Base-by-base conservation (phyloP, 2,329 filamentous ascomycete species). In the Nigrospora osmanthi region DNA sequence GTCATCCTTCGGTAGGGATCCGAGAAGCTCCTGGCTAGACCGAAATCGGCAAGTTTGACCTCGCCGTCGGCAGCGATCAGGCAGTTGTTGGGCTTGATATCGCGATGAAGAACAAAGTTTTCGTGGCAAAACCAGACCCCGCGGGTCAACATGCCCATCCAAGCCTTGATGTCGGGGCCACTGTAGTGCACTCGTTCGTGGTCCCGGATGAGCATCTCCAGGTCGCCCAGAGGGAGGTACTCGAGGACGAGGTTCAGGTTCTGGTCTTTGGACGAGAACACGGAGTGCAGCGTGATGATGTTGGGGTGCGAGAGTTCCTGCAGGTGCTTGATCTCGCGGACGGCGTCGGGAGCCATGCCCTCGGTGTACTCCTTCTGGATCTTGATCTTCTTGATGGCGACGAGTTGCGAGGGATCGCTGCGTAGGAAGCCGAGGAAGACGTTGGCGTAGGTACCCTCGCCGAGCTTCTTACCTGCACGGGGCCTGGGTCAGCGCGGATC, bases 71-170 rank as follows among this genome's bases (percentile, higher is more conserved):
- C 86, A 17, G 89, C 89, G 56, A 98, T 95, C 48, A 98, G 76
- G 66, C 97, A 71, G 70, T 98, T 98, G 78, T 97, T 97, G 40
- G 91, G 91, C 69, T 98, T 98, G 73, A 98, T 97, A 72, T 98
- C 93, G 56, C 93, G 87, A 68, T 98, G 93, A 30, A 98, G 76
- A 15, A 98, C 80, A 57, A 85, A 91, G 64, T 93, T 94, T 61
- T 90, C 87, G 66, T 98, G 93, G 66, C 93, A 97, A 72, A 95
- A 98, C 84, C 89, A 95, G 28, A 97, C 81, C 23, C 87, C 93
- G 36, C 91, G 83, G 28, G 79, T 80, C n/a, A 97, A 77, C 93
- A 97, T 97, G 51, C 87, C 87, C 84, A 96, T 95, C 93, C 93
- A 98, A 14, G 89, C 86, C 65, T 98, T 98, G 65, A 97, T 89